These are phyloP conservation scores for Xylariaceae sp. DNA, from an alignment of 2,329 filamentous ascomycete genomes.

Conservation along the genomic window DNA sequence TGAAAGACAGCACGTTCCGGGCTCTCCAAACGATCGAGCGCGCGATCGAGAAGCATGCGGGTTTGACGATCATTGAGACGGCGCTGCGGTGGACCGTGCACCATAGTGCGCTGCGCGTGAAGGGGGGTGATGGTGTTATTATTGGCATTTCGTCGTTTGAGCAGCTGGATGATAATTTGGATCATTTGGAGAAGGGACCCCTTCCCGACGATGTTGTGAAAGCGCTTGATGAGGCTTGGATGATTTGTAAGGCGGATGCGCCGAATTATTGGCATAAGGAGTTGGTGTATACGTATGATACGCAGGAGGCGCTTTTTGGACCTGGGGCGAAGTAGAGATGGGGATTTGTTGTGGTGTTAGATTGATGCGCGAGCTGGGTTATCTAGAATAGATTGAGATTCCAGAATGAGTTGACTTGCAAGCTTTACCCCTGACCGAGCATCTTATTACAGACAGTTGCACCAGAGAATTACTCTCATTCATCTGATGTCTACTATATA, in stretches of 20 bases:
- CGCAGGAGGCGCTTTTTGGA: slow-evolving; percentile 54
- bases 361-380: too few species aligned
- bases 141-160: slow-evolving; percentile 54
- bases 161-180: slow-evolving; percentile 54
- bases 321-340: slow-evolving; percentile 35
- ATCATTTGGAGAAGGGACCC: slow-evolving; percentile 60
- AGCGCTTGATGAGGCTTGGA: slow-evolving; percentile 73
- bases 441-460: too few species aligned
- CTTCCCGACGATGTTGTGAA: slow-evolving; percentile 71
- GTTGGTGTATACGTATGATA: slow-evolving; percentile 62
- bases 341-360: background rate
- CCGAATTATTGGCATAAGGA: slow-evolving; percentile 54
- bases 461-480: too few species aligned
- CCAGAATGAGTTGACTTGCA: too few species aligned
- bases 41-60: slow-evolving; percentile 58
- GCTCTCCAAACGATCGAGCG: slow-evolving; percentile 64
- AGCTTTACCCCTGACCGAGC: too few species aligned
- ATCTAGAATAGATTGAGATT: too few species aligned
- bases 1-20: slow-evolving; percentile 58
- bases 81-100: slow-evolving; percentile 69
- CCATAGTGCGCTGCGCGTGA: slow-evolving; percentile 56
- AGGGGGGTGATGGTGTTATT: slow-evolving; percentile 54
- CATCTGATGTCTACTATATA: too few species aligned
- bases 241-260: slow-evolving; percentile 56
- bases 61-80: slow-evolving; percentile 64